A percentile compares a stretch with the other conserved stretches of the same genome.
These are phyloP conservation scores for Trichosanthes truncata DNA, from an alignment of 306 rosid genomes.

Conservation along the genomic window DNA sequence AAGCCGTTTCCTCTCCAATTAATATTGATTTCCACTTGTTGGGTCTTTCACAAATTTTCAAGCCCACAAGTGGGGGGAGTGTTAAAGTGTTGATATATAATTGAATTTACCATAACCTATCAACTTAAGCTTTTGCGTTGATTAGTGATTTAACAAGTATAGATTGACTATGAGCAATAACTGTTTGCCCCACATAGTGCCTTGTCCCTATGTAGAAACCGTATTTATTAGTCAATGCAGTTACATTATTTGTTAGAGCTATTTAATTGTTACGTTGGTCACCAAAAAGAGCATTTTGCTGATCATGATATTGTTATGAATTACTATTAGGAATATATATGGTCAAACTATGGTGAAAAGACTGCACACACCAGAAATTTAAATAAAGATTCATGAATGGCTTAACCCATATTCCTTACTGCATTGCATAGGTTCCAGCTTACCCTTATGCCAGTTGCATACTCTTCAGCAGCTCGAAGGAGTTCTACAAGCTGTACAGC, in stretches of 20 bases:
- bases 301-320: not conserved
- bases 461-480: conserved; percentile 99
- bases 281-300: not conserved
- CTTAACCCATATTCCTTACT: not conserved
- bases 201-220: not conserved
- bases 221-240: not conserved
- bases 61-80: too few species aligned
- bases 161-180: not conserved
- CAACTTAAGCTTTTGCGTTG: too few species aligned
- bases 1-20: too few species aligned
- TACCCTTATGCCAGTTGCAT: conserved; percentile 97
- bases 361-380: not conserved
- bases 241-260: not conserved
- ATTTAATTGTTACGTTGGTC: not conserved
- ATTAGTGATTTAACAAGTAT: not conserved
- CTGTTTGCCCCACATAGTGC: not conserved
- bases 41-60: too few species aligned
- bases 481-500: conserved; percentile 98
- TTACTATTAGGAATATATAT: not conserved
- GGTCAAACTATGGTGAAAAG: not conserved
- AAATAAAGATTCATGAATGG: not conserved
- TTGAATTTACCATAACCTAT: too few species aligned
- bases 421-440: conserved; percentile 24
- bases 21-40: too few species aligned
- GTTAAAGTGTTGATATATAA: too few species aligned